These are phyloP conservation scores for Talaromyces thailandensis DNA, from an alignment of 495 filamentous ascomycete genomes.

Conservation along the genomic window DNA sequence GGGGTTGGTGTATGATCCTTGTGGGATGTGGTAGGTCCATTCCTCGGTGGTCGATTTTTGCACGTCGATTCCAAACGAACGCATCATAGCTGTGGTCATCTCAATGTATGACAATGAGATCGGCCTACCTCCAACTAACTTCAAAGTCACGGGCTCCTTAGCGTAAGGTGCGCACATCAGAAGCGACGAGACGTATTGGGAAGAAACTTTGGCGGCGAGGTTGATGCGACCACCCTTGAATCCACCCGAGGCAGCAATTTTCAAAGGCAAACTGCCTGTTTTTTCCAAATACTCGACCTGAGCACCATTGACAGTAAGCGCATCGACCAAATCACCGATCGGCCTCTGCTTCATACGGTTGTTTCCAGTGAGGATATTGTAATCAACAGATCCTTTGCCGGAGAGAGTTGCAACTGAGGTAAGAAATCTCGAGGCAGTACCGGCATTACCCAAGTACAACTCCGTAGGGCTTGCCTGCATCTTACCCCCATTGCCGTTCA, in stretches of 20 bases:
- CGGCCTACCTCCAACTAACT: slow-evolving; percentile 84
- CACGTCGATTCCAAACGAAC: slow-evolving; percentile 79
- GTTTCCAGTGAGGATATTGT: slow-evolving; percentile 85
- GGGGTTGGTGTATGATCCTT: slow-evolving; percentile 77
- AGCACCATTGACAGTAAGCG: slow-evolving; percentile 75
- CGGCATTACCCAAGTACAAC: slow-evolving; percentile 92
- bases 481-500: slow-evolving; percentile 81
- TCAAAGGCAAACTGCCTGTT: slow-evolving; percentile 68
- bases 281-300: slow-evolving; percentile 74
- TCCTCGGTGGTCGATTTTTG: slow-evolving; percentile 61
- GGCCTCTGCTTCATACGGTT: slow-evolving; percentile 93
- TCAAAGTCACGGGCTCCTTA: slow-evolving; percentile 83
- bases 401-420: slow-evolving; percentile 88
- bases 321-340: slow-evolving; percentile 89
- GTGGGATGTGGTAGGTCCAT: slow-evolving; percentile 91
- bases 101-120: slow-evolving; percentile 97
- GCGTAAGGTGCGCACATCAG: slow-evolving; percentile 97
- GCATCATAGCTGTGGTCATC: slow-evolving; percentile 99
- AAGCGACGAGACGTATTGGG: slow-evolving; percentile 93
- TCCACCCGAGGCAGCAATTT: slow-evolving; percentile 72
- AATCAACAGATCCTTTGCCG: slow-evolving; percentile 48
- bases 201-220: slow-evolving; percentile 87
- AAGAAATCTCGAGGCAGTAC: slow-evolving; percentile 91
- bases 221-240: slow-evolving; percentile 89
- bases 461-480: slow-evolving; percentile 65